phyloP scores from a whole-genome alignment of 345 rosid species.

The Conringia planisiliqua region DNA sequence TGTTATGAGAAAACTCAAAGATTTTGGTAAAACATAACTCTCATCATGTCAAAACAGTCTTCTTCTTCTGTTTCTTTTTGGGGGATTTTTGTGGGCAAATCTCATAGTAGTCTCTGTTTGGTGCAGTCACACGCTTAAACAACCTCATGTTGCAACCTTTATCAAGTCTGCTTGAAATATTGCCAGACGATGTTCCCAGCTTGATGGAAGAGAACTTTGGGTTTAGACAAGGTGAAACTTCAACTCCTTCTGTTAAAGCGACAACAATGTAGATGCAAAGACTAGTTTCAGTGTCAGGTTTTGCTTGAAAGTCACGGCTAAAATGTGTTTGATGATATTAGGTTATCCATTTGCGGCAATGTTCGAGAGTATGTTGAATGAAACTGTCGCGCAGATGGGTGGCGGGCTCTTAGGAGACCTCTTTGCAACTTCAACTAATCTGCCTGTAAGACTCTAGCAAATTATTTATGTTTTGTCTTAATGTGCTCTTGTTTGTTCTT shows the following conservation, averaged over 20 bases:
- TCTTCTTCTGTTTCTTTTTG: too few relatives aligned
- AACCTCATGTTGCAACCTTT: constrained; percentile 43
- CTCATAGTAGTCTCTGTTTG: constrained; percentile 9
- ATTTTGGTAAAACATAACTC: too few relatives aligned
- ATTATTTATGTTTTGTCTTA: too few relatives aligned
- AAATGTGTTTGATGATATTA: constrained; percentile 5
- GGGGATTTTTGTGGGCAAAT: too few relatives aligned
- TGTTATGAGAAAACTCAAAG: too few relatives aligned
- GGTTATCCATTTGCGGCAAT: constrained; percentile 38
- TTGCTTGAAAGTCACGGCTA: not conserved
- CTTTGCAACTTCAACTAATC: constrained; percentile 27
- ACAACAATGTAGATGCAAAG: not conserved
- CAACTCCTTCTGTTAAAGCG: not conserved
- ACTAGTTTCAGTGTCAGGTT: not conserved
- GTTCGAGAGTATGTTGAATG: constrained; percentile 31
- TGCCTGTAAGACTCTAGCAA: constrained; percentile 33
- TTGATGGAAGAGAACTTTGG: constrained; percentile 35
- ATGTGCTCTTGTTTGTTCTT: too few relatives aligned
- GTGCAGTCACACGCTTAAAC: constrained; percentile 44
- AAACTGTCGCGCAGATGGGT: constrained; percentile 17
- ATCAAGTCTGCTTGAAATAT: constrained; percentile 36
- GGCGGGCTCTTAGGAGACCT: constrained; percentile 32
- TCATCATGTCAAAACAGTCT: too few relatives aligned
- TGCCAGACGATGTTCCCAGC: constrained; percentile 39
- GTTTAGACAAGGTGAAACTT: constrained; percentile 34